Evolutionary conservation across 1,284 basidiomycete genomes (phyloP), one percentile per base, ranked within the genome.

Genomic region (Heimioporus retisporus): DNA sequence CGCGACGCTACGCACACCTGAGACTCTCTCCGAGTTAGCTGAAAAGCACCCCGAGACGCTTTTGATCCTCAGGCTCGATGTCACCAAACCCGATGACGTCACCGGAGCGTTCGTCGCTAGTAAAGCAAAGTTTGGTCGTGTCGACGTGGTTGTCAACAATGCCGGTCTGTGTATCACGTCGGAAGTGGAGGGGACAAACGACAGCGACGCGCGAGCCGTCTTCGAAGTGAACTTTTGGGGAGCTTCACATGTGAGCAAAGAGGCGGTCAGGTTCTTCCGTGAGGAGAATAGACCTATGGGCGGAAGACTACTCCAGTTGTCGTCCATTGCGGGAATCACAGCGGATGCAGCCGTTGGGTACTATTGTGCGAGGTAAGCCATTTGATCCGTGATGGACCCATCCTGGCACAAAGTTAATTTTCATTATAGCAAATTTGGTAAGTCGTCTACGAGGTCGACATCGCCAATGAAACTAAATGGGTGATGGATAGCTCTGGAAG

Each of bases 81-180:
- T 85, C 57, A 81, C 76, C 21, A 66, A 76, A 7, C 66, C 68
- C 4, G 50, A 28, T 6, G 67, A 71, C 5, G 77, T 84, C 61
- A 64, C 25, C 2, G 68, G 63, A 0, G 83, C 79, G 0, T 84
- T 85, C 53, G 64, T 70, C 8, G 67, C 70, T 8, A 73, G 76
- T 5, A 70, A 70, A 55, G 71, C 71, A 15, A 65, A 54, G 18
- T 84, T 84, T 64, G 84, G 83, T 18, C 72, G 79, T 18, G 63
- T 84, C 57, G 82, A 84, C 63, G 75, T 84, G n/a, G 82, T 85
- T 6, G 77, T 82, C 58, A 86, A 83, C 72, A 85, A 84, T 61
- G 83, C 84, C 1, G 73, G 74, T 5, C 59, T 66, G 15, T 35
- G 51, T 3, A 18, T 68, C 1, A 0, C 63, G 2, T 56, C 59